Base-by-base conservation (phyloP, 1,284 basidiomycete genomes). In the Ceratobasidium sp. region DNA sequence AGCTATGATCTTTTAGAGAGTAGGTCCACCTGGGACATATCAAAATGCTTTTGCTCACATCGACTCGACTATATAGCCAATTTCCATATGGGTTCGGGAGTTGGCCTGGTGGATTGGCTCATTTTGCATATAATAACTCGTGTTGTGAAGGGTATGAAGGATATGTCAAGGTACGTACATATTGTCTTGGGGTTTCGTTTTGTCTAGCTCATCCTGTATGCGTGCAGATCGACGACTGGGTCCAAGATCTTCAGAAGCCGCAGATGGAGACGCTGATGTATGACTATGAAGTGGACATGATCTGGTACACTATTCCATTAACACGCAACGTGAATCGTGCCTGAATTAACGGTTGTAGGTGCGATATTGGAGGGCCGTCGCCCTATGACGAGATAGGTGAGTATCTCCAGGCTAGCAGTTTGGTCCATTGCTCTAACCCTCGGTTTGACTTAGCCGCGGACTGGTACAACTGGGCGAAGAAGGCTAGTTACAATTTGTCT, bases 331-430 rank as follows among this genome's bases (percentile, higher is more conserved):
- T 33, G 1, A 23, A 56, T 54, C 50, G 79, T 7, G 81, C 12
- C 13, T 13, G 54, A 33, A 57, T 48, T 48, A 33, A 40, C 12
- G 13, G 20, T 77, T 87, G 86, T 88, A 70, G 89, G 89, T 90
- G 89, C 77, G 89, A 91, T 80, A 90, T 91, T 13, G 90, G 90
- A 12, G 88, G 89, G 9, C 86, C 88, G 0, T 90, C 89, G 79
- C 86, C 82, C 59, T 86, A 85, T 2, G 80, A 86, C 0, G 85
- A 88, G 17, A 87, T 89, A 40, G 68, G 68, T 70, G 15, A 40
- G 68, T 26, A 23, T 28, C 10, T 54, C 12, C 10, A n/a, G 42
- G 26, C 40, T 33, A 33, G n/a, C 17, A 28, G 17, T 26, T 50
- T 54, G 46, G 26, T 38, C 10, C 26, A n/a, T 17, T 20, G 15